These are phyloP conservation scores for Bruguiera sexangula DNA, from an alignment of 345 rosid species.

Conservation along the genomic window DNA sequence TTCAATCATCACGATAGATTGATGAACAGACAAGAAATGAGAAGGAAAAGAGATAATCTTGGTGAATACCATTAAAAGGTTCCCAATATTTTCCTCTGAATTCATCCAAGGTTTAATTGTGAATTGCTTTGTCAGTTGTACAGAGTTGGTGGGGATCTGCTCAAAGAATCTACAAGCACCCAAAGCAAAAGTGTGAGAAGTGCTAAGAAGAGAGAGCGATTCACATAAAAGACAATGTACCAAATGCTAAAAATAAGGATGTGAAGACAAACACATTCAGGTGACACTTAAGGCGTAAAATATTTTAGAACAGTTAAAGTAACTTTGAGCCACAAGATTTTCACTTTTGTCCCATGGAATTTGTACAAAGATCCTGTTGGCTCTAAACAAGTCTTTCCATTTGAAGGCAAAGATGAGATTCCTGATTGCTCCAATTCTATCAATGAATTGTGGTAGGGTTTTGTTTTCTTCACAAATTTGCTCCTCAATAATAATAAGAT, in stretches of 20 bases:
- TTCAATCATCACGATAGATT: not conserved
- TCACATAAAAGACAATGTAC: too few species aligned
- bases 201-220: not conserved
- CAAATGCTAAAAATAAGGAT: too few species aligned
- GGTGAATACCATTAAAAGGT: slow-evolving; percentile 82
- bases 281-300: too few species aligned
- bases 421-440: too few species aligned
- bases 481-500: not conserved
- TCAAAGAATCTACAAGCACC: slow-evolving; percentile 53
- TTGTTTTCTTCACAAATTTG: not conserved
- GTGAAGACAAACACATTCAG: too few species aligned
- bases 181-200: not conserved
- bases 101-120: slow-evolving; percentile 78
- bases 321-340: too few species aligned
- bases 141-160: slow-evolving; percentile 63
- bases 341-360: too few species aligned
- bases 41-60: not conserved
- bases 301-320: too few species aligned
- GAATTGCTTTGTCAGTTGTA: slow-evolving; percentile 70
- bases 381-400: too few species aligned
- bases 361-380: too few species aligned
- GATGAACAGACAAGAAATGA: not conserved
- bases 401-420: too few species aligned
- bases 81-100: slow-evolving; percentile 78
- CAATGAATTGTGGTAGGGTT: not conserved